Conservation (phyloP, 805 yeast species). For the Yamadazyma laniorum region DNA sequence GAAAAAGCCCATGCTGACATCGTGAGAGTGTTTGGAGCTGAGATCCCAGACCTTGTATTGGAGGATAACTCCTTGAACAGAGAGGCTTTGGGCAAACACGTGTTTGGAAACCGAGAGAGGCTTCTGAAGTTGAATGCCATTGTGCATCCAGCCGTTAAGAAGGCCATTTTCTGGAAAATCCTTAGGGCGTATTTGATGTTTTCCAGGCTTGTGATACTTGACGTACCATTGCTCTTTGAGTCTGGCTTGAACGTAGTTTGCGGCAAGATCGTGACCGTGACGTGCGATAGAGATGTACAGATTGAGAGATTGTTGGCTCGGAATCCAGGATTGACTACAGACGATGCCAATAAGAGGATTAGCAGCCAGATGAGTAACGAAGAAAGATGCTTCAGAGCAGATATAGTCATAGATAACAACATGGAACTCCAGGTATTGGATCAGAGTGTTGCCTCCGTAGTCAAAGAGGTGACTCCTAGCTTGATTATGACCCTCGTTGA, state of each 20-base stretch:
- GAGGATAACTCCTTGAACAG: constrained; percentile 57
- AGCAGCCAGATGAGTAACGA: constrained; percentile 70
- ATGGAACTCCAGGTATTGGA: constrained; percentile 24
- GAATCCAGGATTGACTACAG: constrained; percentile 60
- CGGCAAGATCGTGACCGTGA: constrained; percentile 66
- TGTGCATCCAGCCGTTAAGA: constrained; percentile 84
- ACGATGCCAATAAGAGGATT: constrained; percentile 73
- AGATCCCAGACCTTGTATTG: constrained; percentile 49
- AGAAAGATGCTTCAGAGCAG: constrained; percentile 58
- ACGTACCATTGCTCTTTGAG: constrained; percentile 89
- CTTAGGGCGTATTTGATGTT: constrained; percentile 57
- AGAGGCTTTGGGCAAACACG: constrained; percentile 70
- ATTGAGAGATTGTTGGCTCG: constrained; percentile 60
- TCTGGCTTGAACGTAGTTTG: constrained; percentile 68
- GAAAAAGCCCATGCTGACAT: constrained; percentile 65
- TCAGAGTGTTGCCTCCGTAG: constrained; percentile 19
- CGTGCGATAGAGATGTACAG: constrained; percentile 60
- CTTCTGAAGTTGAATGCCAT: constrained; percentile 64
- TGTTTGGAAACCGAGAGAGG: constrained; percentile 66
- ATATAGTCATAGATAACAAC: constrained; percentile 65
- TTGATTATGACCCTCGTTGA: constrained; percentile 19
- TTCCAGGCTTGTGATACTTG: constrained; percentile 65
- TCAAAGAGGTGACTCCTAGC: constrained; percentile 27
- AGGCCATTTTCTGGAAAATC: constrained; percentile 60
- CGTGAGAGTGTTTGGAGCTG: constrained; percentile 54